phyloP scores from a whole-genome alignment of 1,284 basidiomycete genomes.

The Coniferiporia weirii region DNA sequence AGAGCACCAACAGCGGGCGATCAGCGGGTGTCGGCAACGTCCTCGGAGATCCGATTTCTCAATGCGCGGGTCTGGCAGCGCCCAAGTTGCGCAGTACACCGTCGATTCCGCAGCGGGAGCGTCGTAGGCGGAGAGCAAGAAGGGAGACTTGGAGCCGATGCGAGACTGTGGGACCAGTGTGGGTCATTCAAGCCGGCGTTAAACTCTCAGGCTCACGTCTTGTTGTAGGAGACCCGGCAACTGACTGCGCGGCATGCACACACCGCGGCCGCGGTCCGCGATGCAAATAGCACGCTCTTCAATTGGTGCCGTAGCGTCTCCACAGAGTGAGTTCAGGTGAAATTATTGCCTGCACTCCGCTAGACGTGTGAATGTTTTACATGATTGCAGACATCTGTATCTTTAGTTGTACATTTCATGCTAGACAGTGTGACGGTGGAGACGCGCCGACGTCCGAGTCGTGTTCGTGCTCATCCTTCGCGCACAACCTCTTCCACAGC shows the following conservation, averaged over 20 bases:
- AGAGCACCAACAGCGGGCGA: too few species aligned
- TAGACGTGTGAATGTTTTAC: too few species aligned
- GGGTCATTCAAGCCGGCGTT: too few species aligned
- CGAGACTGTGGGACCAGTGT: too few species aligned
- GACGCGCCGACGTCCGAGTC: background rate
- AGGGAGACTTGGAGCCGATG: background rate
- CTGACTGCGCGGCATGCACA: background rate
- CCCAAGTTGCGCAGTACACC: background rate
- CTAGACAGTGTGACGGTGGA: background rate
- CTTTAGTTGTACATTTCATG: background rate
- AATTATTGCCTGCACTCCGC: background rate
- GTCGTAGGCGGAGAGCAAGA: background rate
- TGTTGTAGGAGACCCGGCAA: background rate
- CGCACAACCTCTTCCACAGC: constrained; percentile 58
- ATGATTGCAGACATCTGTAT: background rate
- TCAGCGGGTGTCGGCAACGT: background rate
- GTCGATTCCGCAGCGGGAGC: background rate
- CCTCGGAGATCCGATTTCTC: background rate
- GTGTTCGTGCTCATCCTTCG: constrained; percentile 34
- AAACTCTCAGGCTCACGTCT: background rate
- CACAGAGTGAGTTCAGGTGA: background rate
- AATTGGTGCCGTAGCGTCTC: too few species aligned
- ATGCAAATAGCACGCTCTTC: too few species aligned
- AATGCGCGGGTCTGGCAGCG: background rate
- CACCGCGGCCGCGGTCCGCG: background rate